Base-by-base conservation (phyloP, 2,329 filamentous ascomycete species). In the Curvularia lunata region DNA sequence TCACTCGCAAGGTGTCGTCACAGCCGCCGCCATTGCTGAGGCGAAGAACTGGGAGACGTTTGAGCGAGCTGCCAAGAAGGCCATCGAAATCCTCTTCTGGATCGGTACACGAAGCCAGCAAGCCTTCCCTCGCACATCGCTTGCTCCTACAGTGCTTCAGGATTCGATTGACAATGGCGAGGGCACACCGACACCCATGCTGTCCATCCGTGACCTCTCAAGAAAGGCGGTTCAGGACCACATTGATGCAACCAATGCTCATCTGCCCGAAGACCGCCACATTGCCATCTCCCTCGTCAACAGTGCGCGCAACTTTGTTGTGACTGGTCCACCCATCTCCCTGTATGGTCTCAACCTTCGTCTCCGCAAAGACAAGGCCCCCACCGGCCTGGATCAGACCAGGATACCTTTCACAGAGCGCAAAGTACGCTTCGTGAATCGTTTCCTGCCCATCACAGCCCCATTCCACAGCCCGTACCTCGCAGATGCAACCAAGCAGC, bases 381-480 rank as follows among this genome's bases (percentile, higher is more conserved):
- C 95, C 4, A 98, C 95, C n/a, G 95, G 96, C 42, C 84, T 99
- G 38, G 95, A 99, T 74, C 96, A 99, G 80, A 97, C 91, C 66
- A 87, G 93, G 58, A 89, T 98, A 52, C 96, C 96, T 6, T 92
- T 92, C 82, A 98, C 94, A 0, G 89, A 99, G 80, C 91, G 95
- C 69, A 99, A 99, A 81, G 85, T 97, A 55, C 92, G 95, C 72
- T 99, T 99, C 68, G 91, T 92, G 61, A 97, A 97, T 82, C 90
- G 95, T 59, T 99, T 99, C 83, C 82, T 99, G 59, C 96, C 95
- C 46, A 99, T 99, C 77, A 97, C 94, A 1, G 92, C 95, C 9
- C 96, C 95, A 4, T 99, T 99, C 85, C 95, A 99, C 84, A 99
- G 95, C 84, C 89, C 92, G 60, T 97, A 98, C 75, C 87, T 99